Evolutionary conservation across 2,329 filamentous ascomycete genomes (phyloP).

Genomic region (Stromatinia cepivora): DNA sequence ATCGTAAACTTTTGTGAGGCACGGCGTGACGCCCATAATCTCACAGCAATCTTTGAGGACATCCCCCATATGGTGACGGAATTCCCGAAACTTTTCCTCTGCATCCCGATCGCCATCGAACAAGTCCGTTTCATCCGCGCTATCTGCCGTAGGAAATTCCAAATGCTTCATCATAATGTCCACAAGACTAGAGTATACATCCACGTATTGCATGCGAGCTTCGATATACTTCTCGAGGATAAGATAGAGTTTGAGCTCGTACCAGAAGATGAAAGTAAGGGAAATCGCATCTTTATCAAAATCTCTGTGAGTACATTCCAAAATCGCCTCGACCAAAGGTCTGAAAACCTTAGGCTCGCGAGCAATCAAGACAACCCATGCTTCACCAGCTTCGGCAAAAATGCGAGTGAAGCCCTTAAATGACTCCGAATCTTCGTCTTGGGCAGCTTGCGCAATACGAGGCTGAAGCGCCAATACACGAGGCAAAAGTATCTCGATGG

Average conservation of each 20-base stretch:
- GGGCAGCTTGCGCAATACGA: constrained; percentile 71
- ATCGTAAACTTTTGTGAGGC: constrained; percentile 82
- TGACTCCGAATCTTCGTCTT: constrained; percentile 79
- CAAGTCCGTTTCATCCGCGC: constrained; percentile 72
- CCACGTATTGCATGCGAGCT: constrained; percentile 72
- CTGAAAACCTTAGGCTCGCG: constrained; percentile 80
- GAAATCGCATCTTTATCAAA: constrained; percentile 88
- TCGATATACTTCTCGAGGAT: constrained; percentile 87
- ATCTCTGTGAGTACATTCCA: constrained; percentile 89
- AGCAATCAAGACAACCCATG: constrained; percentile 91
- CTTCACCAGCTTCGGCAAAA: constrained; percentile 88
- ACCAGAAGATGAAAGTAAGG: constrained; percentile 97
- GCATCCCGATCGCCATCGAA: constrained; percentile 95
- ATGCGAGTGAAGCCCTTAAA: constrained; percentile 88
- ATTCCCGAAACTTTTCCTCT: constrained; percentile 96
- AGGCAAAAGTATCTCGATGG: constrained; percentile 81
- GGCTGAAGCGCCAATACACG: constrained; percentile 74
- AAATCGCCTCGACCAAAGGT: constrained; percentile 79
- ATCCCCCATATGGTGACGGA: constrained; percentile 95
- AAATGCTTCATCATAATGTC: constrained; percentile 91
- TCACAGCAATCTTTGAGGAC: constrained; percentile 96
- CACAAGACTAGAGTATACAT: constrained; percentile 85
- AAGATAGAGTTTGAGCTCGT: constrained; percentile 94
- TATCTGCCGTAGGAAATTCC: constrained; percentile 74
- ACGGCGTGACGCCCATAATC: constrained; percentile 90